Conservation (phyloP, 2,329 filamentous ascomycete genomes). For the Bertia moriformis region DNA sequence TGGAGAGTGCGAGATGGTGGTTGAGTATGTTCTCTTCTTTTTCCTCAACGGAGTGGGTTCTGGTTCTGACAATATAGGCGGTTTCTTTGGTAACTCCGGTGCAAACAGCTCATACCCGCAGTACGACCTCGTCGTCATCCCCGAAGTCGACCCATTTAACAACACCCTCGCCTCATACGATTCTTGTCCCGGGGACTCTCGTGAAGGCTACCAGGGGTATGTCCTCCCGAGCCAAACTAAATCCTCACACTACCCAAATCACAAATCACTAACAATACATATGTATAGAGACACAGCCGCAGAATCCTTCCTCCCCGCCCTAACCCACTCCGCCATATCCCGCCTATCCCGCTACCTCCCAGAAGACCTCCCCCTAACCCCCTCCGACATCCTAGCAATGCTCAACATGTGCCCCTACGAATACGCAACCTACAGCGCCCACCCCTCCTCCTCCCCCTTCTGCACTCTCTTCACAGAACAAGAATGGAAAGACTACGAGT, state of each 20-base stretch:
- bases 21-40: constrained; percentile 35
- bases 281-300: too few species aligned
- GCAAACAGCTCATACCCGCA: constrained; percentile 21
- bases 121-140: constrained; percentile 31
- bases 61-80: constrained; percentile 5
- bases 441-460: too few species aligned
- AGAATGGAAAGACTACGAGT: constrained; percentile 38
- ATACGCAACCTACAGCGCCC: constrained; percentile 27
- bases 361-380: constrained; percentile 27
- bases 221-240: too few species aligned
- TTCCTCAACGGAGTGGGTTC: constrained; percentile 18
- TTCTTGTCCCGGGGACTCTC: constrained; percentile 28
- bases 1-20: constrained; percentile 37
- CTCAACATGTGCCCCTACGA: constrained; percentile 40
- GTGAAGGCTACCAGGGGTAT: too few species aligned
- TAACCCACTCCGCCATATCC: too few species aligned
- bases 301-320: too few species aligned
- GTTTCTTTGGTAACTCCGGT: constrained; percentile 10
- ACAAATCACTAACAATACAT: too few species aligned
- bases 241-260: too few species aligned
- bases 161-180: constrained; percentile 36
- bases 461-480: constrained; percentile 35
- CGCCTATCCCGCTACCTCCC: constrained; percentile 31
- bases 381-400: constrained; percentile 33
- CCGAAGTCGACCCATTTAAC: constrained; percentile 31